phyloP scores from a whole-genome alignment of 2,329 filamentous ascomycete genomes.

The Aspergillus pseudoglaucus region DNA sequence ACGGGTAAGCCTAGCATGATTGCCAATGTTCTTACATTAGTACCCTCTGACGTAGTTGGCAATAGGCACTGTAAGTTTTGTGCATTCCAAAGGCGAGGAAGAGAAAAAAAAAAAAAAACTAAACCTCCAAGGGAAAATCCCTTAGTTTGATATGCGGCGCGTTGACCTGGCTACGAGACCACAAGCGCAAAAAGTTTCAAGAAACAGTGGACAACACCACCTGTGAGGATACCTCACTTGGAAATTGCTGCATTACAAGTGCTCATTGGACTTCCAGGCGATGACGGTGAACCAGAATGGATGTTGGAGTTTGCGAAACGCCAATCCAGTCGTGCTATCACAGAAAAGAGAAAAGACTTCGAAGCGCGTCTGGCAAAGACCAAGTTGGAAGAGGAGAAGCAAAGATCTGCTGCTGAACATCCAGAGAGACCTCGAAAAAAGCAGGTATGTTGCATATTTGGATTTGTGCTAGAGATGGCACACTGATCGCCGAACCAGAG shows the following conservation, averaged over 20 bases:
- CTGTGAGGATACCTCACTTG: conserved; percentile 25
- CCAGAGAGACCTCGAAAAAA: conserved; percentile 45
- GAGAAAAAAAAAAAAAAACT: neutral
- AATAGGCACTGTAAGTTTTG: conserved; percentile 37
- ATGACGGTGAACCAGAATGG: conserved; percentile 77
- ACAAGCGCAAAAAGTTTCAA: conserved; percentile 60
- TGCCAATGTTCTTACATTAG: neutral
- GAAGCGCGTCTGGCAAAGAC: conserved; percentile 64
- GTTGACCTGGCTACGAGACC: conserved; percentile 81
- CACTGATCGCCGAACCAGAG: conserved; percentile 16
- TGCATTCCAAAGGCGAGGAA: neutral
- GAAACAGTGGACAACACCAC: conserved; percentile 44
- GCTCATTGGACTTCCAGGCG: conserved; percentile 26
- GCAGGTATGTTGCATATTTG: conserved; percentile 25
- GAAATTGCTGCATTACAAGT: neutral
- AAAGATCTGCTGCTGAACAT: conserved; percentile 46
- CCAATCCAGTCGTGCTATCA: conserved; percentile 60
- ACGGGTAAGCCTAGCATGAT: conserved; percentile 56
- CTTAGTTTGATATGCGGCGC: conserved; percentile 84
- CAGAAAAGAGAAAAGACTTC: conserved; percentile 62
- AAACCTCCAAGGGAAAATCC: conserved; percentile 64
- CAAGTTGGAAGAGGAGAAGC: conserved; percentile 55
- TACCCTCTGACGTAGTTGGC: conserved; percentile 11
- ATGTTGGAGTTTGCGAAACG: conserved; percentile 69
- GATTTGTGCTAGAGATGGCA: neutral